A percentile compares a stretch with the other conserved stretches of the same genome.
Conservation (phyloP, 371 early-diverging fungal species). For the Smittium culicis region DNA sequence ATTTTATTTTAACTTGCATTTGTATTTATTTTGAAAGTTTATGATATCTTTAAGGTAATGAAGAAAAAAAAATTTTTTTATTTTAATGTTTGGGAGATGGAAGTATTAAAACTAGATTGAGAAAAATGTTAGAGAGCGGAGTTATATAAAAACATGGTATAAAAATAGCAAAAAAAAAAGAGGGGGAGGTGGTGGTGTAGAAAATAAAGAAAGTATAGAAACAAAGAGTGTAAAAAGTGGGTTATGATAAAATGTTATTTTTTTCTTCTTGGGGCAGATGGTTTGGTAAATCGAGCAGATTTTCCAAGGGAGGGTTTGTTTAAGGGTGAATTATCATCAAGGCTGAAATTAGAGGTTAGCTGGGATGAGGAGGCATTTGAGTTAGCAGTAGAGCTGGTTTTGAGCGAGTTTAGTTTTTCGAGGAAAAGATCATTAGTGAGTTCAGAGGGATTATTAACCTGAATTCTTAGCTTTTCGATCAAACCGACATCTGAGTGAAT, state of each 20-base stretch:
- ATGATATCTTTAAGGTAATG: too few relatives aligned
- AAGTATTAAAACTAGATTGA: too few relatives aligned
- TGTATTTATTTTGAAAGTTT: too few relatives aligned
- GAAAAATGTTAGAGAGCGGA: too few relatives aligned
- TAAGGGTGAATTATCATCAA: slow-evolving; percentile 2
- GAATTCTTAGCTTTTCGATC: slow-evolving; percentile 8
- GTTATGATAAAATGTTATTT: neutral
- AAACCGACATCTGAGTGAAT: slow-evolving; percentile 6
- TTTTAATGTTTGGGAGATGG: too few relatives aligned
- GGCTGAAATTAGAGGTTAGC: neutral
- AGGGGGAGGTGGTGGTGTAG: too few relatives aligned
- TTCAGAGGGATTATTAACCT: slow-evolving; percentile 5
- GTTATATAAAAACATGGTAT: too few relatives aligned
- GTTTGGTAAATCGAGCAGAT: neutral
- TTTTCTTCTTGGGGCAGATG: slow-evolving; percentile 3
- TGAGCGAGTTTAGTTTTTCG: neutral
- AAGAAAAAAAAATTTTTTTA: too few relatives aligned
- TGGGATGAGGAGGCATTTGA: slow-evolving; percentile 8
- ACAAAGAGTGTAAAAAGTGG: neutral
- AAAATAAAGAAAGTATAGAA: too few relatives aligned
- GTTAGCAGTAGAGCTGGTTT: slow-evolving; percentile 7
- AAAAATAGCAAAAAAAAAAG: too few relatives aligned
- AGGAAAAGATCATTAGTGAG: slow-evolving; percentile 4
- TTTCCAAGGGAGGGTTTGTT: slow-evolving; percentile 4
- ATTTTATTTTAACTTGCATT: too few relatives aligned